phyloP scores from a whole-genome alignment of 192 early-diverging fungal genomes.

The Dissophora ornata region DNA sequence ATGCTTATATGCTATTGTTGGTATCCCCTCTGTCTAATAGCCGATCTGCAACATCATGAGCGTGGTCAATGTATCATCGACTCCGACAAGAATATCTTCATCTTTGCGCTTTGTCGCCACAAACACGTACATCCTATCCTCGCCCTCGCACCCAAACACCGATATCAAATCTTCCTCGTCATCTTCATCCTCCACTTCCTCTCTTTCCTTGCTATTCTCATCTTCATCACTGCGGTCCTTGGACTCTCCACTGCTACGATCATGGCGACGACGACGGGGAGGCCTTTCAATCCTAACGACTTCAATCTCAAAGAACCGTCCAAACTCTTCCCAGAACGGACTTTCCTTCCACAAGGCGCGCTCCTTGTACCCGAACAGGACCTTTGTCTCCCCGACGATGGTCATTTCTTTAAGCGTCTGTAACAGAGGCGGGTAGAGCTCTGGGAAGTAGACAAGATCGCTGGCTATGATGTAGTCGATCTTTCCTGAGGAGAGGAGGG shows the following conservation, averaged over 20 bases:
- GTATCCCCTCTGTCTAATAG: no score
- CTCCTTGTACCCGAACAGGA: constrained; percentile 66
- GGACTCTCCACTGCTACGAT: no score
- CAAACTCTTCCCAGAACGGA: constrained; percentile 67
- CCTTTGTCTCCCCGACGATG: constrained; percentile 28
- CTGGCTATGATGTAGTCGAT: constrained; percentile 60
- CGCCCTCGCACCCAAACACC: constrained; percentile 56
- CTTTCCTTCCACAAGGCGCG: constrained; percentile 59
- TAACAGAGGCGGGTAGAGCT: constrained; percentile 54
- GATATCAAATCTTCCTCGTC: constrained; percentile 9
- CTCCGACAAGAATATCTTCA: constrained; percentile 40
- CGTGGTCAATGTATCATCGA: constrained; percentile 63
- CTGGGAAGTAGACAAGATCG: constrained; percentile 66
- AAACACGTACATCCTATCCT: constrained; percentile 54
- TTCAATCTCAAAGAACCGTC: constrained; percentile 62
- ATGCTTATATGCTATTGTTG: no score
- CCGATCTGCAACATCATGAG: constrained; percentile 57
- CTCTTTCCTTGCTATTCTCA: not conserved
- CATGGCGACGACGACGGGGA: no score
- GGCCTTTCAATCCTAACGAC: constrained; percentile 49
- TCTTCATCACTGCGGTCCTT: not conserved
- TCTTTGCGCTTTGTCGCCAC: constrained; percentile 51
- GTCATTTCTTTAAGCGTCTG: constrained; percentile 58
- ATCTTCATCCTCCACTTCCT: constrained; percentile 1
- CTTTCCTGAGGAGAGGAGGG: constrained; percentile 15